Percentiles rank a stretch among this genome's conserved stretches.
phyloP scores from a whole-genome alignment of 768 basidiomycete species.

The Cubamyces lactineus region DNA sequence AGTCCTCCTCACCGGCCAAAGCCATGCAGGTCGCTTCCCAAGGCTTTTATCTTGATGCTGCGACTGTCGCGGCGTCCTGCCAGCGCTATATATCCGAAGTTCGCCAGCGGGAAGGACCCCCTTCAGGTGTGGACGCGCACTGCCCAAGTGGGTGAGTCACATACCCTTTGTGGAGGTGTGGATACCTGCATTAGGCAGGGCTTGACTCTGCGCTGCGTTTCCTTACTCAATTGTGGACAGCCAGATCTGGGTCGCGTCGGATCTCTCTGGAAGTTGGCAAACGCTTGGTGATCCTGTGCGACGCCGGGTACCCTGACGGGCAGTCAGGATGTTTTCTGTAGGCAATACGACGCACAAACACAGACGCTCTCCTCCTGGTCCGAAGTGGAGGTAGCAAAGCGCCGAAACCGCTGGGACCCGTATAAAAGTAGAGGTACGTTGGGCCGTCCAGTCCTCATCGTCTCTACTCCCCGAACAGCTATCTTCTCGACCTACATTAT shows the following conservation, averaged over 20 bases:
- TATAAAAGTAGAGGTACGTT: not conserved
- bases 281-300: not conserved
- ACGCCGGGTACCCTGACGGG: not conserved
- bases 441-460: not conserved
- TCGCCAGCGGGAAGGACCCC: too few species aligned
- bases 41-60: too few species aligned
- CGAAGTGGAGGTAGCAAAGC: too few species aligned
- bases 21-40: too few species aligned
- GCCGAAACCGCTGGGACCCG: not conserved
- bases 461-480: not conserved
- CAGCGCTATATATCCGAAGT: too few species aligned
- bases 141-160: too few species aligned
- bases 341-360: not conserved
- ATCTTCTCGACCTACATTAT: not conserved
- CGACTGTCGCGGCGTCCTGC: too few species aligned
- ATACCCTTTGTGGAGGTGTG: too few species aligned
- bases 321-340: not conserved
- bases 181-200: too few species aligned
- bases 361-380: not conserved
- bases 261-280: not conserved
- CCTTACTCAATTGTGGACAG: not conserved
- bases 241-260: not conserved
- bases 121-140: too few species aligned
- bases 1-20: too few species aligned
- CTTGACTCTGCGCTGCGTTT: not conserved